Evolutionary conservation across 1,284 basidiomycete species (phyloP), one percentile per base, ranked within the genome.

Genomic region (Polyporus tsugae): DNA sequence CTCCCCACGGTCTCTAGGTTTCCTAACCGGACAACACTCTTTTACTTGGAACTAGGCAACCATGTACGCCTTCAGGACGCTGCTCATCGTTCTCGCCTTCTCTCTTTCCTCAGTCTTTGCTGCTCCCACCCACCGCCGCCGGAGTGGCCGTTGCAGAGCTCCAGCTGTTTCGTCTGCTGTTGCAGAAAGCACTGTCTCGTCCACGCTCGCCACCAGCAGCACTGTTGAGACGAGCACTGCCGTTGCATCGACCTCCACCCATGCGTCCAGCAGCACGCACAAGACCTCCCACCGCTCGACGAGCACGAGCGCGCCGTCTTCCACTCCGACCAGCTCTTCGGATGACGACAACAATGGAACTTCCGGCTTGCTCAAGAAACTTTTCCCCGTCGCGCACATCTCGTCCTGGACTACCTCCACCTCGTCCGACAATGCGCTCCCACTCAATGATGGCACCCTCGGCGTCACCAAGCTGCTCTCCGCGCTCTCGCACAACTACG

Each of bases 391-490:
- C 58, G 61, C 73, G 9, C 76, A 64, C 67, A 73, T 67, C 39
- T 73, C 77, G 53, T 83, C 82, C 25, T 86, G 84, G 84, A 85
- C 84, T 17, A 84, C 82, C 1, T 74, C 74, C 25, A 71, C 79
- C 35, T 76, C 77, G 38, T 75, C 80, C 7, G 53, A 72, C 10
- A 74, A 76, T 38, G 73, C 82, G 1, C 76, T 85, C 33, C 75
- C 83, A 2, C 80, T 87, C 70, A 77, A 79, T 33, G 85, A 87
- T 70, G 59, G 65, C 36, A 85, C 86, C 5, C 79, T 88, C 75
- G 75, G 80, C 15, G 82, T 83, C n/a, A 80, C 74, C 22, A 79
- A 83, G 33, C 70, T 80, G 17, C 68, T 86, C 58, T 72, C 64
- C 0, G 75, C 71, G 11, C 78, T 87, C 19, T 66, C 81, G 9